A percentile compares a stretch with the other conserved stretches of the same genome.
Evolutionary conservation across 1,284 basidiomycete genomes (phyloP).

Genomic region (Sanghuangporus weigelae): DNA sequence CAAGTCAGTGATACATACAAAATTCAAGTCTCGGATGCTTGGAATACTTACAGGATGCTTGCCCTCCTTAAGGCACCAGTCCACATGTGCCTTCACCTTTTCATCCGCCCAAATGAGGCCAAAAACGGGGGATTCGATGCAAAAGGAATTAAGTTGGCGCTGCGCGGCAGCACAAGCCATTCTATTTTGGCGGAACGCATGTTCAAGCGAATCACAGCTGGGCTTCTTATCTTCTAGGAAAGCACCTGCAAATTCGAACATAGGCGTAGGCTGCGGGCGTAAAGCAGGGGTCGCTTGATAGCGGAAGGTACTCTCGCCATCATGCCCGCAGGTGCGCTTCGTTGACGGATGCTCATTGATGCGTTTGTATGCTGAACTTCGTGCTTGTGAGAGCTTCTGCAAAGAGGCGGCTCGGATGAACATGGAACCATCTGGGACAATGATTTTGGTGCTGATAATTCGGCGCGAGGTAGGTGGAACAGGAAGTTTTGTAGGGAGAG

Average conservation of each 20-base stretch:
- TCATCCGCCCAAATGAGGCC: constrained; percentile 51
- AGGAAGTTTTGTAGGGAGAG: constrained; percentile 27
- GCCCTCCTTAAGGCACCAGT: constrained; percentile 41
- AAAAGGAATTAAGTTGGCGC: constrained; percentile 45
- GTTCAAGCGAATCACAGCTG: constrained; percentile 39
- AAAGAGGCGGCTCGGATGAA: constrained; percentile 38
- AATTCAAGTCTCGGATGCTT: background rate
- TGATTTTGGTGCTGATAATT: constrained; percentile 39
- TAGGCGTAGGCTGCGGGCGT: constrained; percentile 37
- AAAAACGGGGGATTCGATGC: constrained; percentile 42
- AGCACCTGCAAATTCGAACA: constrained; percentile 49
- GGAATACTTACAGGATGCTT: constrained; percentile 29
- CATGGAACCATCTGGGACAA: constrained; percentile 43
- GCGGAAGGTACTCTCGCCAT: constrained; percentile 41
- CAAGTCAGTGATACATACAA: background rate
- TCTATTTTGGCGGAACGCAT: constrained; percentile 54
- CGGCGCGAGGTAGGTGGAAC: constrained; percentile 25
- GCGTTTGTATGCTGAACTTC: constrained; percentile 41
- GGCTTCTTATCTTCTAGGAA: constrained; percentile 60
- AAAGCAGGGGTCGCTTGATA: constrained; percentile 47
- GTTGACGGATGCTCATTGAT: constrained; percentile 37
- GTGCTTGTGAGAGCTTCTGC: constrained; percentile 35
- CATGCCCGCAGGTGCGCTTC: constrained; percentile 32
- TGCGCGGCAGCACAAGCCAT: constrained; percentile 46
- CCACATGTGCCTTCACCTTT: constrained; percentile 47